phyloP scores from a whole-genome alignment of 257 asterid species.

The Gentiana dahurica region DNA sequence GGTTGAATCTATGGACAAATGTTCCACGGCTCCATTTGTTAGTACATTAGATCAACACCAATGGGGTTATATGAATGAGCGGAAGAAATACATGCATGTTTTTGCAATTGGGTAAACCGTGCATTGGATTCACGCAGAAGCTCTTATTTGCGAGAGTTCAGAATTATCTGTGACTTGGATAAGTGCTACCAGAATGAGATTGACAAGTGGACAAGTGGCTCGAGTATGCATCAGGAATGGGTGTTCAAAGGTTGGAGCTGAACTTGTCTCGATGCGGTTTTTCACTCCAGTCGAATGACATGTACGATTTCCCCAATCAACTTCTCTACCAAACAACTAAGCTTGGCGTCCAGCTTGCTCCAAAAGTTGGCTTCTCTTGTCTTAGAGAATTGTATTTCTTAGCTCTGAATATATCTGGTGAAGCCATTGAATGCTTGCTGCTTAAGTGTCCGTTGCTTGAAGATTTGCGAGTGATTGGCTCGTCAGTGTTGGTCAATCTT shows the following conservation, averaged over 20 bases:
- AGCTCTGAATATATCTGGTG: constrained; percentile 28
- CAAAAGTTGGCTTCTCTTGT: constrained; percentile 8
- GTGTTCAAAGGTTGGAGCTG: constrained; percentile 1
- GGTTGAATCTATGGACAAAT: constrained; percentile 3
- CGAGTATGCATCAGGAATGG: constrained; percentile 3
- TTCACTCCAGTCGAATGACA: fast-evolving
- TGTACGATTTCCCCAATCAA: not conserved
- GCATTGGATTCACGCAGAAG: not conserved
- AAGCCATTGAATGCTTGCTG: constrained; percentile 21
- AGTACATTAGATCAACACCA: not conserved
- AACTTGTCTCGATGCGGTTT: not conserved
- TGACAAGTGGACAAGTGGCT: constrained; percentile 6
- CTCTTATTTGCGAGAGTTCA: not conserved
- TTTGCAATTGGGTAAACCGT: not conserved
- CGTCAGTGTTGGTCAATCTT: constrained; percentile 24
- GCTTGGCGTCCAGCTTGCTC: not conserved
- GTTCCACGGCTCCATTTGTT: constrained; percentile 4
- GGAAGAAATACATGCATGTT: not conserved
- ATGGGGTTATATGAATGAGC: not conserved
- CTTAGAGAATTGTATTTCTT: constrained; percentile 26
- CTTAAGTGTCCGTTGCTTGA: constrained; percentile 23
- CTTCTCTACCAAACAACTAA: no score
- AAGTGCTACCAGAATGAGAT: not conserved
- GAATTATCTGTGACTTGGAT: not conserved
- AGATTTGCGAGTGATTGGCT: constrained; percentile 21